Percentiles rank a stretch among this genome's conserved stretches.
phyloP scores from a whole-genome alignment of 345 rosid genomes.

The Ricinus communis region DNA sequence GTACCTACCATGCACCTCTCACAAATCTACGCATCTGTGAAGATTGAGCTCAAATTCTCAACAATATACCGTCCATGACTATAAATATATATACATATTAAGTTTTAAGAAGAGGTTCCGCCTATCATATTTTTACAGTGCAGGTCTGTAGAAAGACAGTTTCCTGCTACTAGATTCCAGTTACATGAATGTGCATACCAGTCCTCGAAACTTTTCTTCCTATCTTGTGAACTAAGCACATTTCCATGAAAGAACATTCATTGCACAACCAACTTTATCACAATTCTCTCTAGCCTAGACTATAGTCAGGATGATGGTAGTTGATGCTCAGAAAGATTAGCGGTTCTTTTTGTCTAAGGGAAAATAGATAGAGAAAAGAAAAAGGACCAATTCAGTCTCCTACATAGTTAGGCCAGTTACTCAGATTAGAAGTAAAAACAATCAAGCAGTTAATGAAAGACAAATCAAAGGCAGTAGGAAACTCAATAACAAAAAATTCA shows the following conservation, averaged over 20 bases:
- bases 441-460: neutral
- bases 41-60: no score
- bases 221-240: neutral
- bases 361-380: neutral
- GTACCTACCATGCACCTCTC: no score
- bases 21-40: no score
- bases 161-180: neutral
- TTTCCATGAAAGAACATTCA: neutral
- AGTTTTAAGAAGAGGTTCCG: no score
- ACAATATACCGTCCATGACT: no score
- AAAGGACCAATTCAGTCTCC: neutral
- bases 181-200: neutral
- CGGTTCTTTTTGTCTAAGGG: neutral
- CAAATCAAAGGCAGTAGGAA: neutral
- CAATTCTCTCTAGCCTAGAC: neutral
- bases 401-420: no score
- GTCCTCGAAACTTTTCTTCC: neutral
- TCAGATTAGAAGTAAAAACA: neutral
- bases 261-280: neutral
- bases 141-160: neutral
- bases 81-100: no score
- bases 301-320: neutral
- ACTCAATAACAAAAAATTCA: neutral
- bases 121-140: no score
- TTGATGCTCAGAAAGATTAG: slow-evolving; percentile 1